Conservation (phyloP, 2,329 filamentous ascomycete species). For the Colletotrichum sidae region DNA sequence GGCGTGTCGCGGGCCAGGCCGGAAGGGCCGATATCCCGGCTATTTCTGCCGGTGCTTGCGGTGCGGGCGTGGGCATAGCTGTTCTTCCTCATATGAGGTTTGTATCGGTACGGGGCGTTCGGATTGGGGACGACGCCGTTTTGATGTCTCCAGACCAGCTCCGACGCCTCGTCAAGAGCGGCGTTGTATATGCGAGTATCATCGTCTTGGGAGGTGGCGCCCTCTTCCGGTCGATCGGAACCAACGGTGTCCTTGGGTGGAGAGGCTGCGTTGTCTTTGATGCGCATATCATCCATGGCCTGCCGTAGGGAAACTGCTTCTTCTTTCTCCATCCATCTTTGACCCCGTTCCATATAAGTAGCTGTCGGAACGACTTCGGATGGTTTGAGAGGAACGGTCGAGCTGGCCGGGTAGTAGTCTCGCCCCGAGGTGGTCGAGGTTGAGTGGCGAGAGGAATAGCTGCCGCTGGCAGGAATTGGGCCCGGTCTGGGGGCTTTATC, state of each 20-base stretch:
- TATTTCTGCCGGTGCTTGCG: slow-evolving; percentile 66
- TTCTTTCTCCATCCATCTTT: slow-evolving; percentile 84
- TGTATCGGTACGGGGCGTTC: slow-evolving; percentile 75
- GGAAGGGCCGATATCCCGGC: slow-evolving; percentile 58
- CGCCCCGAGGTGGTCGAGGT: slow-evolving; percentile 55
- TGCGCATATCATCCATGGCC: slow-evolving; percentile 79
- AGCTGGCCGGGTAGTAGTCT: slow-evolving; percentile 63
- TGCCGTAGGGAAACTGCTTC: slow-evolving; percentile 77
- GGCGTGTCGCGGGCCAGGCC: slow-evolving; percentile 58
- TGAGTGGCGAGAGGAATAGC: slow-evolving; percentile 64
- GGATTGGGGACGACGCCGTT: slow-evolving; percentile 67
- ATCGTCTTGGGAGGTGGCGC: slow-evolving; percentile 55
- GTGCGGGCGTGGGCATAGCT: slow-evolving; percentile 77
- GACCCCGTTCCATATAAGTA: slow-evolving; percentile 79
- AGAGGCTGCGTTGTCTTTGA: slow-evolving; percentile 52
- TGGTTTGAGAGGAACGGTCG: slow-evolving; percentile 61
- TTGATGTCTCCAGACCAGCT: slow-evolving; percentile 82
- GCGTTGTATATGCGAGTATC: slow-evolving; percentile 74
- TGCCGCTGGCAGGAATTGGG: slow-evolving; percentile 45
- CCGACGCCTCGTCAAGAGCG: slow-evolving; percentile 81
- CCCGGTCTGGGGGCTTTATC: slow-evolving; percentile 35
- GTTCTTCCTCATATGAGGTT: slow-evolving; percentile 75
- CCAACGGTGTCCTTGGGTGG: too few relatives aligned
- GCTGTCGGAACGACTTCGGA: slow-evolving; percentile 73
- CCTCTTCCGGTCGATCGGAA: neutral